Base-by-base conservation (phyloP, 2,329 filamentous ascomycete genomes). In the Colletotrichum musicola region DNA sequence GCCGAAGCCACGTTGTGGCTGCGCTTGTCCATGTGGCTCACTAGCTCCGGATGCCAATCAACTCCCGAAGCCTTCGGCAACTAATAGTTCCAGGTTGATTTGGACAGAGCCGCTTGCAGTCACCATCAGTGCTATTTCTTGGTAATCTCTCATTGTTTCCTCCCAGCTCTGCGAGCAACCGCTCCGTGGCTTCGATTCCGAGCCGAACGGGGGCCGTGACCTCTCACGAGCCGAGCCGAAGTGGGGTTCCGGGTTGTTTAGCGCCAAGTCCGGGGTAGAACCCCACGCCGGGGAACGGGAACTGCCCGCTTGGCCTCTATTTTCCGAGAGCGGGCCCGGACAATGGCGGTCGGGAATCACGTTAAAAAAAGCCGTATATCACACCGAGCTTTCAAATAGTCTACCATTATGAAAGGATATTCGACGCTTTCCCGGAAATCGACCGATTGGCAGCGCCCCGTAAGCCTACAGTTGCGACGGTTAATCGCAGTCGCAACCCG, bases 401-500 rank as follows among this genome's bases (percentile, higher is more conserved):
- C 30, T 35, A 3, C 30, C 10, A 10, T 35, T 9, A 35, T 35
- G 30, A 35, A 2, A 35, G 7, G 4, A n/a, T 13, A n/a, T 42
- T n/a, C 14, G 13, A 13, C 40, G n/a, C 16, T 42, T n/a, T 4
- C 14, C 42, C n/a, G 25, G 25, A 18, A 30, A 16, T 16, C 22
- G 4, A 38, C 18, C 6, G 30, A 20, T 30, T 44, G 30, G 44
- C 27, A 27, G 18, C 18, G 16, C n/a, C 7, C 20, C 46, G 7
- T 6, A 13, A 12, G 6, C 49, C 46, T 60, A 25, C 40, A 54
- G 62, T 65, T 65, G 62, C 62, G 62, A 65, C 62, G 49, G 62
- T 65, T 65, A 35, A 38, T 65, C 62, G 62, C 56, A 65, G 62
- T 65, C 62, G 62, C 54, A n/a, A 65, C 56, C 7, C 16, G 27